These are phyloP conservation scores for Penicillium subrubescens DNA, from an alignment of 495 filamentous ascomycete genomes.

Conservation along the genomic window DNA sequence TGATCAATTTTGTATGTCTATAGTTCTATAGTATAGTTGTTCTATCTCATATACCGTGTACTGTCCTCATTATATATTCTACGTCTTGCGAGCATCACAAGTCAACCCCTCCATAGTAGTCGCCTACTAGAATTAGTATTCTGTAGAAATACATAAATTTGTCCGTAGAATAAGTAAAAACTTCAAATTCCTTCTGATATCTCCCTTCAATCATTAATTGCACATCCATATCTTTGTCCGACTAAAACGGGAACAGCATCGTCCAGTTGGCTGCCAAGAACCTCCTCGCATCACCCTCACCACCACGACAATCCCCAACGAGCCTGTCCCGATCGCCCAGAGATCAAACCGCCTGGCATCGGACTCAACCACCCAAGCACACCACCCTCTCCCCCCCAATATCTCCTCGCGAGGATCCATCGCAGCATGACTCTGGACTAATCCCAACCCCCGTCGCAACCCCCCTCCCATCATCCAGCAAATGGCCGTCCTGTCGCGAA, in stretches of 20 bases:
- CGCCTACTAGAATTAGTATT: background rate
- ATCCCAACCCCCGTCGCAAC: conserved; percentile 2
- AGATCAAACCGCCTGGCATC: background rate
- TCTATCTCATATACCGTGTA: background rate
- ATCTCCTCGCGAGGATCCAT: background rate
- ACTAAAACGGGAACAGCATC: conserved; percentile 5
- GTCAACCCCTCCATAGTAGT: background rate
- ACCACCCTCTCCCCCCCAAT: background rate
- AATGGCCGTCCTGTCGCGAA: conserved; percentile 45
- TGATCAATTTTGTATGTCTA: background rate
- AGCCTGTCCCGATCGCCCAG: conserved; percentile 7
- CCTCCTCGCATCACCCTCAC: conserved; percentile 10
- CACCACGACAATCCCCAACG: conserved; percentile 7
- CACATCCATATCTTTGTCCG: background rate
- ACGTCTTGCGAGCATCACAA: background rate
- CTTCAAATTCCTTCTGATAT: background rate
- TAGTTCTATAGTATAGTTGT: background rate
- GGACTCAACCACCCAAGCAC: background rate
- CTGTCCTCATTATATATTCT: background rate
- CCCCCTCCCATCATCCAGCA: conserved; percentile 15
- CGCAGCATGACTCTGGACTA: conserved; percentile 23
- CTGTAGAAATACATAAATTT: background rate
- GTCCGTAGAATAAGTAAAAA: background rate
- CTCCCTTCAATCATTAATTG: background rate
- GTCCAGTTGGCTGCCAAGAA: conserved; percentile 15